phyloP scores from a whole-genome alignment of 2,329 filamentous ascomycete genomes.

The Arthrobotrys pseudoclavata region DNA sequence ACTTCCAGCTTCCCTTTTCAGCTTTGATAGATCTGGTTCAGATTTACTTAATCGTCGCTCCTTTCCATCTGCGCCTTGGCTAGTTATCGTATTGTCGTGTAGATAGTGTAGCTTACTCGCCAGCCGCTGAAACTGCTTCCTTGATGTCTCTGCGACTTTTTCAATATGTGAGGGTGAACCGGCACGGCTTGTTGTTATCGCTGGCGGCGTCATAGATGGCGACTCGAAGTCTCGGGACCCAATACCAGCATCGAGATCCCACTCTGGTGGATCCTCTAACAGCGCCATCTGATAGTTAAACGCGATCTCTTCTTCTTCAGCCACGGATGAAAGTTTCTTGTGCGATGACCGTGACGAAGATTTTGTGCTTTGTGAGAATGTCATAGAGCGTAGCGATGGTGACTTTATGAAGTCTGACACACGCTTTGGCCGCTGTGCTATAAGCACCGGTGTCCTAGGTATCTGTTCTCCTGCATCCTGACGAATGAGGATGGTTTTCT shows the following conservation, averaged over 20 bases:
- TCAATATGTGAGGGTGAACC: conserved; percentile 54
- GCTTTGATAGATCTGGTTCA: conserved; percentile 46
- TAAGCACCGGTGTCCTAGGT: conserved; percentile 50
- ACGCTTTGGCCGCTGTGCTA: conserved; percentile 43
- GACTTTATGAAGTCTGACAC: conserved; percentile 55
- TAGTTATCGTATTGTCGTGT: conserved; percentile 35
- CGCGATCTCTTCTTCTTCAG: conserved; percentile 54
- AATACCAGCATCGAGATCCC: conserved; percentile 58
- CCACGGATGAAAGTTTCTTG: conserved; percentile 45
- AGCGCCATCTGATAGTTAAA: conserved; percentile 59
- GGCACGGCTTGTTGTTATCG: conserved; percentile 48
- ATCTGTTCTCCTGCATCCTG: conserved; percentile 37
- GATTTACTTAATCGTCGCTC: conserved; percentile 49
- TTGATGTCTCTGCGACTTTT: conserved; percentile 56
- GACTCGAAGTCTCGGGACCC: conserved; percentile 57
- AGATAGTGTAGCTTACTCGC: conserved; percentile 52
- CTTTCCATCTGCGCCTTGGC: conserved; percentile 22
- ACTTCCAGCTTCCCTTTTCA: conserved; percentile 45
- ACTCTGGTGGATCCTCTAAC: conserved; percentile 57
- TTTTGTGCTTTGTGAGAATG: conserved; percentile 32
- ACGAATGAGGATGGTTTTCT: conserved; percentile 28
- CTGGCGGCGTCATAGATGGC: conserved; percentile 50
- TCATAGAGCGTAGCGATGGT: conserved; percentile 37
- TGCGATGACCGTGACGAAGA: conserved; percentile 29
- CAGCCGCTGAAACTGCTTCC: conserved; percentile 48